Evolutionary conservation across 2,329 filamentous ascomycete genomes (phyloP).

Genomic region (Lasiodiplodia theobromae): DNA sequence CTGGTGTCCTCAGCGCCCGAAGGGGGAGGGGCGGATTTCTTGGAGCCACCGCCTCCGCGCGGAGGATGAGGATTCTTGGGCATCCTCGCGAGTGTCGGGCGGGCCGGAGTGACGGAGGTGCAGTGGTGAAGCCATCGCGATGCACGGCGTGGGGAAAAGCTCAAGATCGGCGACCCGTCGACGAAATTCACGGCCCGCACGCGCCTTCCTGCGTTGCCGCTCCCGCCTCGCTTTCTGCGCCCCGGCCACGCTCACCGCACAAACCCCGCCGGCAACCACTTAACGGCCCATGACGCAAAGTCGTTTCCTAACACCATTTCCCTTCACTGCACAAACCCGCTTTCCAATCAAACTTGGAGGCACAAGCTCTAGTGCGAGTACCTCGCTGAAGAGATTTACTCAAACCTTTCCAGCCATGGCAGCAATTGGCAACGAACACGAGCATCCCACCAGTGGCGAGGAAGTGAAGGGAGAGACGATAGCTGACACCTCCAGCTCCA

Average conservation of each 20-base stretch:
- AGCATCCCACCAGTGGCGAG: constrained; percentile 37
- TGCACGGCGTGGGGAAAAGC: constrained; percentile 22
- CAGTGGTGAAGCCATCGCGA: constrained; percentile 24
- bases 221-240: constrained; percentile 18
- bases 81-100: constrained; percentile 42
- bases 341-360: not conserved
- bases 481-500: constrained; percentile 24
- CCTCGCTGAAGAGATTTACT: too few species aligned
- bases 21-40: constrained; percentile 40
- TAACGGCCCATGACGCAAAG: constrained; percentile 12
- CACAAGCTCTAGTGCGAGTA: not conserved
- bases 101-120: constrained; percentile 9
- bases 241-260: not conserved
- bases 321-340: not conserved
- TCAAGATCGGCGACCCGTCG: constrained; percentile 19
- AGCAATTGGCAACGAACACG: constrained; percentile 25
- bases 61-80: constrained; percentile 59
- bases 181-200: constrained; percentile 23
- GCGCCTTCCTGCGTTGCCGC: constrained; percentile 2
- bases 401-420: not conserved
- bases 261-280: constrained; percentile 11
- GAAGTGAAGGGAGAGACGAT: constrained; percentile 35
- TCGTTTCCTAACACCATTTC: not conserved
- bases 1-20: constrained; percentile 53
- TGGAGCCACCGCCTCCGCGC: constrained; percentile 46